Base-by-base conservation (phyloP, 176 grass and related monocot species). In the Ensete ventricosum region DNA sequence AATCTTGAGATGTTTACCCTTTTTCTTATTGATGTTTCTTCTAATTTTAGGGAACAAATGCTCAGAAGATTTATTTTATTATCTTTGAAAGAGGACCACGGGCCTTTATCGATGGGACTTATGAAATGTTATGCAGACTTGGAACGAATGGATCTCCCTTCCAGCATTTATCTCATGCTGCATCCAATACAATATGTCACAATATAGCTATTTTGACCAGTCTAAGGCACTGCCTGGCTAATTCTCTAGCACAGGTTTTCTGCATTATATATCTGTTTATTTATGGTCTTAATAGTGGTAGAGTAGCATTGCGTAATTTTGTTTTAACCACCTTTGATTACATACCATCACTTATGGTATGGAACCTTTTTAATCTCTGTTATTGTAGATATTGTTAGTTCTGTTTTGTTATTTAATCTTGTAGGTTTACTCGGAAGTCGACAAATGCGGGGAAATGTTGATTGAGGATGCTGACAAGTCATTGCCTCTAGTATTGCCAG, bases 31-130 rank as follows among this genome's bases (percentile, higher is more conserved):
- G 80, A 50, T 78, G 62, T 60, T 49, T n/a, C 27, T 79, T 64
- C 50, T 72, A 75, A 34, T 64, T 69, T 58, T 74, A 91, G 86
- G 88, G 82, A 85, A 83, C 87, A 77, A 83, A 71, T 81, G 86
- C 77, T 58, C 89, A 88, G 73, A 96, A 90, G 76, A 84, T 96
- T 62, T 92, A 90, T 71, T 96, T 88, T 73, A 92, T 96, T 87
- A 79, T 96, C 17, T 90, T 96, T 82, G 89, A 96, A 84, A 90
- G 93, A 81, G 93, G 93, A 20, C 93, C 89, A 68, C 78, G 89
- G 52, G 87, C 93, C 53, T 96, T 96, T 80, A 64, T 84, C 9
- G 80, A 86, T 78, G 55, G 77, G 70, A 90, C 84, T 66, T 88
- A 65, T 67, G 83, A 88, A 69, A 76, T 89, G n/a, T 79, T 90